Evolutionary conservation across 176 grass and related monocot species (phyloP).

Genomic region (Triticum urartu): DNA sequence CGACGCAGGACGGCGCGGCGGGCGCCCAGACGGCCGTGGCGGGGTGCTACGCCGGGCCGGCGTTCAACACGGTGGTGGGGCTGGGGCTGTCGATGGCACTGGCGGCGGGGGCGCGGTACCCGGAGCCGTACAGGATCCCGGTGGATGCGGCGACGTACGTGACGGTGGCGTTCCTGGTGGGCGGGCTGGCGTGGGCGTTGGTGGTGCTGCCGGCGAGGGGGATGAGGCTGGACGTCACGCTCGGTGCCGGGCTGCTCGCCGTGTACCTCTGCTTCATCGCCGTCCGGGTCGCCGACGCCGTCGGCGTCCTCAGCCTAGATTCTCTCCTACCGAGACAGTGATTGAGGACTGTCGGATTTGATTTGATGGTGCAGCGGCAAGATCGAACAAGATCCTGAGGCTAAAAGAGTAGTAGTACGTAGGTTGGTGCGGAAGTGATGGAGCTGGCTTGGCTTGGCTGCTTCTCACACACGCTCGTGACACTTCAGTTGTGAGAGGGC

Average conservation of each 20-base stretch:
- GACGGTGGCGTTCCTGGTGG: slow-evolving; percentile 57
- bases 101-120: slow-evolving; percentile 38
- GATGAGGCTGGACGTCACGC: slow-evolving; percentile 58
- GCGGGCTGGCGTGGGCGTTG: slow-evolving; percentile 53
- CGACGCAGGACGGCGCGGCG: slow-evolving; percentile 23
- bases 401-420: too few relatives aligned
- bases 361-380: too few relatives aligned
- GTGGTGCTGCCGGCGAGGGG: slow-evolving; percentile 47
- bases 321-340: background rate
- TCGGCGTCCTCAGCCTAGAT: background rate
- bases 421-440: too few relatives aligned
- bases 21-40: slow-evolving; percentile 63
- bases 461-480: too few relatives aligned
- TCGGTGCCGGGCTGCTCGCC: slow-evolving; percentile 52
- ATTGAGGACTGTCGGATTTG: background rate
- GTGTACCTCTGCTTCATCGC: slow-evolving; percentile 63
- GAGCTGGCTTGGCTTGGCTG: too few relatives aligned
- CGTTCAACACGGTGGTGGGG: slow-evolving; percentile 69
- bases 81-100: slow-evolving; percentile 64
- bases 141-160: slow-evolving; percentile 43
- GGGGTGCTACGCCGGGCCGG: slow-evolving; percentile 66
- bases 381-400: too few relatives aligned
- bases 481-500: too few relatives aligned
- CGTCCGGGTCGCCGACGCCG: slow-evolving; percentile 17
- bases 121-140: slow-evolving; percentile 38